A percentile compares a stretch with the other conserved stretches of the same genome.
Evolutionary conservation across 306 rosid species (phyloP).

Genomic region (Rosa lucieae): DNA sequence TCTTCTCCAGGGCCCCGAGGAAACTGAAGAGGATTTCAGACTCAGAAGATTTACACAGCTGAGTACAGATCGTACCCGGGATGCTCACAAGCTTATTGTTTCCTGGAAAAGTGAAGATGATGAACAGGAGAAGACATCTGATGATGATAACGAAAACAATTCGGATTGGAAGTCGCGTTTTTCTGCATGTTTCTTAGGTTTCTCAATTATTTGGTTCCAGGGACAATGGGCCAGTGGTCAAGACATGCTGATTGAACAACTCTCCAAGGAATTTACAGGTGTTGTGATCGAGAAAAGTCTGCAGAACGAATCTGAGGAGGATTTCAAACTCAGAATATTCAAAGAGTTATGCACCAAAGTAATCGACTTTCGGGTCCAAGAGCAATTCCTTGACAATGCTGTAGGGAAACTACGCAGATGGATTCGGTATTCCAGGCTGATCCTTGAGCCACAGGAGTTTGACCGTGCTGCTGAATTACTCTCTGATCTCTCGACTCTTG

Average conservation of each 20-base stretch:
- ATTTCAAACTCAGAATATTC: background rate
- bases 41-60: background rate
- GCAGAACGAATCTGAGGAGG: background rate
- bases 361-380: background rate
- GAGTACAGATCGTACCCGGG: background rate
- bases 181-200: background rate
- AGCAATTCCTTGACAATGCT: background rate
- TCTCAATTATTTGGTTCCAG: background rate
- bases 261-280: background rate
- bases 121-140: background rate
- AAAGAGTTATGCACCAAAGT: background rate
- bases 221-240: background rate
- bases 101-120: background rate
- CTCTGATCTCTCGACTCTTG: background rate
- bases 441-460: background rate
- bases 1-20: background rate
- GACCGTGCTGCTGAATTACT: background rate
- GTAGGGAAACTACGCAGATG: background rate
- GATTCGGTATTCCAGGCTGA: background rate
- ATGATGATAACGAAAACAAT: background rate
- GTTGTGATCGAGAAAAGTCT: background rate
- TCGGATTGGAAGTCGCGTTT: background rate
- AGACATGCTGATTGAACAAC: background rate
- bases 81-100: background rate
- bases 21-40: background rate